A percentile compares a stretch with the other conserved stretches of the same genome.
Conservation (phyloP, 148 eudicot species). For the Spergularia marina region DNA sequence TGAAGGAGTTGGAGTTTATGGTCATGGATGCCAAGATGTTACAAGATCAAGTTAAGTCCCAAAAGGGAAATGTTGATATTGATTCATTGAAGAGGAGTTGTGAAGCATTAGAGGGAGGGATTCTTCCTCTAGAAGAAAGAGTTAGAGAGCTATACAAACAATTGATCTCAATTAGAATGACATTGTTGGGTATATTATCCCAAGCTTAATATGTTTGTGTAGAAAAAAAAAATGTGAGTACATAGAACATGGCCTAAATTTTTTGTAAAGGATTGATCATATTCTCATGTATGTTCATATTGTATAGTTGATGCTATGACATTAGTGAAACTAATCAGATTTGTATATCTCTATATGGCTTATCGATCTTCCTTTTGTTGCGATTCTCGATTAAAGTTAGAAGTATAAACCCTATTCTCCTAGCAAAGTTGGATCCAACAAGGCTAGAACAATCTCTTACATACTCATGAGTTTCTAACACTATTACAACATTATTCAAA, state of each 20-base stretch:
- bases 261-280: background rate
- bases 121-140: conserved; percentile 30
- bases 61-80: conserved; percentile 6
- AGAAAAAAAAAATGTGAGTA: conserved; percentile 2
- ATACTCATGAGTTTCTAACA: no score
- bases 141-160: conserved; percentile 33
- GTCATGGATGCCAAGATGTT: conserved; percentile 10
- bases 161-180: conserved; percentile 34
- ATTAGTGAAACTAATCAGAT: conserved; percentile 3
- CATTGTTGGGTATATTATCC: conserved; percentile 27
- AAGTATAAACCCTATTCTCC: no score
- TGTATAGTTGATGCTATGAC: conserved; percentile 5
- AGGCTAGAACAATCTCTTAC: no score
- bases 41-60: conserved; percentile 20
- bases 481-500: no score
- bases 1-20: conserved; percentile 32
- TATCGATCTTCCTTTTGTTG: no score
- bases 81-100: conserved; percentile 23
- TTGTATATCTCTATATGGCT: background rate
- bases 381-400: no score
- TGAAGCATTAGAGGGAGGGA: conserved; percentile 22
- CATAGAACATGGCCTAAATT: background rate
- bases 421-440: no score
- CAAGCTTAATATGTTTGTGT: conserved; percentile 18
- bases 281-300: background rate